Base-by-base conservation (phyloP, 345 rosid genomes). In the Euphorbia peplus region DNA sequence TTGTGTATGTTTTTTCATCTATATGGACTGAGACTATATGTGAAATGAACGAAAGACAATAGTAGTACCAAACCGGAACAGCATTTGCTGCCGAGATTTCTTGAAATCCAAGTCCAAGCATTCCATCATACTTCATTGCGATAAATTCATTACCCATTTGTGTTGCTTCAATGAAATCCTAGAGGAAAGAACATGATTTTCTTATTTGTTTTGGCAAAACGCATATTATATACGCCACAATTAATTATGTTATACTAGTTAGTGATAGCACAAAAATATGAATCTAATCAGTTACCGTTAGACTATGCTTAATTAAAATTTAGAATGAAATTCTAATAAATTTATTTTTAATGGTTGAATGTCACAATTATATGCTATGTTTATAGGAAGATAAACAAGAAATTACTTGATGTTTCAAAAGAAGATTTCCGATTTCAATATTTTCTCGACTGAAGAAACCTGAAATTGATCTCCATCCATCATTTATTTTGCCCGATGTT, bases 381-480 rank as follows among this genome's bases (percentile, higher is more conserved):
- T n/a, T n/a, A n/a, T n/a, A n/a, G n/a, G n/a, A n/a, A n/a, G n/a
- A 42, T 44, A 51, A 52, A 58, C 16, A 41, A 30, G 42, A 52
- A 60, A 78, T 48, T 16, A 91, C 95, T 80, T 91, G 97, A 78
- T 86, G 74, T 57, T 76, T 81, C 30, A 91, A 83, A 22, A 83
- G 78, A 65, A 91, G 82, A 67, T 78, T 78, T 47, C 95, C 97
- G 52, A 91, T 82, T 82, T 75, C 64, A 67, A 89, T 86, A 68
- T 80, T 86, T 60, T 91, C 97, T 75, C 86, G 81, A 70, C 97
- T 89, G 58, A 86, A 80, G 83, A 91, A 84, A 44, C 97, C 97
- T 53, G 86, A 75, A 68, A 91, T 78, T 0, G 91, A 82, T 42
- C 97, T 92, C 42, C 88, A 84, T 22, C 97, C 97, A 77, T 87